Evolutionary conservation across 2,329 filamentous ascomycete species (phyloP), one percentile per base, ranked within the genome.

Genomic region (Apiospora sp.): DNA sequence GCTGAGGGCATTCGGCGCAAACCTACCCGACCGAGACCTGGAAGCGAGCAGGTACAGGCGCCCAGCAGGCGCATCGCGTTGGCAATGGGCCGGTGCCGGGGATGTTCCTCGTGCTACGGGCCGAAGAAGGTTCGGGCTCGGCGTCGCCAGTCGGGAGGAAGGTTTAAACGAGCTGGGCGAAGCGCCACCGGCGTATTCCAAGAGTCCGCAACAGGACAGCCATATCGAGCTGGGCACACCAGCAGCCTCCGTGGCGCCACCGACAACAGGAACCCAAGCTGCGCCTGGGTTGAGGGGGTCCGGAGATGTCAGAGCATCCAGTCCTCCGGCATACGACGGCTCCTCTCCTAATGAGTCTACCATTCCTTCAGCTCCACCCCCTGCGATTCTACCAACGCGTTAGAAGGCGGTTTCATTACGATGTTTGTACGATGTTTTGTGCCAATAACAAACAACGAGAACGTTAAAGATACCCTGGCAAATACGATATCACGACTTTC

Each of bases 151-250:
- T 49, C 75, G 76, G 41, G 79, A 80, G 46, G 79, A 81, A 70
- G 80, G 80, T 1, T 74, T 81, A 58, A 81, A 81, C 46, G 79
- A 81, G 73, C 71, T 80, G 4, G 80, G 80, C 51, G 80, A 81
- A 72, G 79, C 80, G 8, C 80, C 80, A 13, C 80, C 80, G 14
- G 79, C 78, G 14, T 81, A 81, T 61, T 76, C 75, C 6, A 73
- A 77, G 46, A 70, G 46, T 71, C 24, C 75, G 76, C 5, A 78
- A 76, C 58, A 74, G 44, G 72, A 73, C 22, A 73, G 73, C 43
- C 69, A 73, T 34, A 70, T 69, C 24, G 27, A 75, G 22, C 37
- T 58, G 34, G 44, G 67, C 16, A 24, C 24, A 68, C 13, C 27
- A 14, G 41, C 44, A 27, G 24, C 67, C 12, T 48, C 67, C 19